These are phyloP conservation scores for Penicillium janthinellum DNA, from an alignment of 2,329 filamentous ascomycete genomes.

Conservation along the genomic window DNA sequence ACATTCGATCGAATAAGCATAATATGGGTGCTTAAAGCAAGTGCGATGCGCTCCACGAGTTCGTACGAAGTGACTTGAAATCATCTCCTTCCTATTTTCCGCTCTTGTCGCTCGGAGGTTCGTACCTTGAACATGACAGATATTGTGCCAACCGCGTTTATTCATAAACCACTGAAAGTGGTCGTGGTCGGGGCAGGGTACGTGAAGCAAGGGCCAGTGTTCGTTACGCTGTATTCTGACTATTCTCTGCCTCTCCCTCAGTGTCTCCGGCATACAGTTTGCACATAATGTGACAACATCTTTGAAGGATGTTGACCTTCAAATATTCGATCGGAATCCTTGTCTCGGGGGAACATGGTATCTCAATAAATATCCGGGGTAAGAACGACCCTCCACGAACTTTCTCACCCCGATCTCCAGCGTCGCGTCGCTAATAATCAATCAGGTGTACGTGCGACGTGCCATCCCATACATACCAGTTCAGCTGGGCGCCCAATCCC, in stretches of 20 bases:
- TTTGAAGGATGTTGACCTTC: neutral
- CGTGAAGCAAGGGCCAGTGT: neutral
- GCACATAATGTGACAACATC: neutral
- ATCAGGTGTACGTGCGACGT: neutral
- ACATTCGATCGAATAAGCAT: neutral
- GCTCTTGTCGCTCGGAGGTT: neutral
- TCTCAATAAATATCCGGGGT: neutral
- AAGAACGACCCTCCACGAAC: neutral
- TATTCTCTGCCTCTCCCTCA: neutral
- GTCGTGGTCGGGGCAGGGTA: neutral
- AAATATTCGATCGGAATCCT: neutral
- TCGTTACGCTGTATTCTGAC: neutral
- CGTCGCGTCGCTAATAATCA: neutral
- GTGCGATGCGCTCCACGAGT: neutral
- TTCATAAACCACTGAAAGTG: neutral
- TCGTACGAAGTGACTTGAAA: neutral
- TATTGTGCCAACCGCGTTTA: neutral
- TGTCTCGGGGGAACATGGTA: neutral
- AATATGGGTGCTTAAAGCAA: neutral
- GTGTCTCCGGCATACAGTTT: neutral
- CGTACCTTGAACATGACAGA: neutral
- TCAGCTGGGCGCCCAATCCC: neutral
- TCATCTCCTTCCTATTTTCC: neutral
- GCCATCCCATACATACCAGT: neutral
- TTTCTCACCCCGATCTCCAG: neutral